phyloP scores from a whole-genome alignment of 768 basidiomycete species.

The Suillus brevipes region DNA sequence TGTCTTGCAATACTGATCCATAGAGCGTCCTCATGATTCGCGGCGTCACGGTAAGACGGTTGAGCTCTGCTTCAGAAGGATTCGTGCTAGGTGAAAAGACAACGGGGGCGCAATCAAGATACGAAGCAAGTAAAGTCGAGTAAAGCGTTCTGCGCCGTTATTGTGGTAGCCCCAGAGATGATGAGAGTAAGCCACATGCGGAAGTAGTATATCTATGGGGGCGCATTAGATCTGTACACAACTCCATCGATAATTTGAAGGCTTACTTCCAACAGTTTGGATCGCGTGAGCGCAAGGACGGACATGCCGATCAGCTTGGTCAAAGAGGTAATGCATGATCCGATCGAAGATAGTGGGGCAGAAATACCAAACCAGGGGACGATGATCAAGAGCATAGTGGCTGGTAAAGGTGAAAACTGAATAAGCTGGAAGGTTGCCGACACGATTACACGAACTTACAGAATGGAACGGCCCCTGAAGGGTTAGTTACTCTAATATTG shows the following conservation, averaged over 20 bases:
- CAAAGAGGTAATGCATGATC: slow-evolving; percentile 82
- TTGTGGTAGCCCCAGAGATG: slow-evolving; percentile 82
- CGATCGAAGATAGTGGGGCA: slow-evolving; percentile 82
- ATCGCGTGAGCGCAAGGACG: slow-evolving; percentile 88
- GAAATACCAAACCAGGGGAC: slow-evolving; percentile 94
- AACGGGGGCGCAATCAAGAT: slow-evolving; percentile 83
- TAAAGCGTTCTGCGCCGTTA: too few species aligned
- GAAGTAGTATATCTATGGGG: slow-evolving; percentile 86
- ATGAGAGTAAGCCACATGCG: slow-evolving; percentile 96
- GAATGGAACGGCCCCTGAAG: slow-evolving; percentile 96
- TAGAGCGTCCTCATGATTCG: slow-evolving; percentile 64
- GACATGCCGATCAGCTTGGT: slow-evolving; percentile 98
- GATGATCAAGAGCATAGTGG: slow-evolving; percentile 82
- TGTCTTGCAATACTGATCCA: slow-evolving; percentile 48
- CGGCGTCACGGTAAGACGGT: slow-evolving; percentile 56
- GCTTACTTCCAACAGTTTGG: slow-evolving; percentile 83
- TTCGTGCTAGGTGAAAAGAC: slow-evolving; percentile 72
- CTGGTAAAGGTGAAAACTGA: slow-evolving; percentile 34
- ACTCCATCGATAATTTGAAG: background rate
- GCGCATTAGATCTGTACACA: slow-evolving; percentile 6
- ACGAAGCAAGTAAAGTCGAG: slow-evolving; percentile 75
- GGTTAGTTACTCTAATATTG: slow-evolving; percentile 17
- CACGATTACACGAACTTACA: slow-evolving; percentile 44
- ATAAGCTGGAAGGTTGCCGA: background rate
- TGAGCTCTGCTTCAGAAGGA: slow-evolving; percentile 59